Percentiles rank a stretch among this genome's conserved stretches.
phyloP scores from a whole-genome alignment of 2,329 filamentous ascomycete species.

The Hansfordia pulvinata region DNA sequence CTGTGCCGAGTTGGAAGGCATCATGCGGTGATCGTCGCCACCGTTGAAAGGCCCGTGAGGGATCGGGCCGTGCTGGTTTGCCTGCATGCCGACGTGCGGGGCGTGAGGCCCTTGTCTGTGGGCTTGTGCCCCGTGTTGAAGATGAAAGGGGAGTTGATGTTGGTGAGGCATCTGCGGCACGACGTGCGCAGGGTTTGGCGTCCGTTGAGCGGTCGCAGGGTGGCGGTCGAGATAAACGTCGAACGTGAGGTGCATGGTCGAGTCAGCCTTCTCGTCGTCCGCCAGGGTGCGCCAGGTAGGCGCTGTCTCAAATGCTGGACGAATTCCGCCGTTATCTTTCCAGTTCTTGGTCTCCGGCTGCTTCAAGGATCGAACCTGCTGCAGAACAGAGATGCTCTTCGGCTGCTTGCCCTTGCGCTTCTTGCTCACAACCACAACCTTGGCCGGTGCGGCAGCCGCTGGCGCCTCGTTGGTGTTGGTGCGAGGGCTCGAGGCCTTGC shows the following conservation, averaged over 20 bases:
- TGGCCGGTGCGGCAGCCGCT: slow-evolving; percentile 17
- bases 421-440: slow-evolving; percentile 44
- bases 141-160: slow-evolving; percentile 70
- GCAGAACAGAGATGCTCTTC: slow-evolving; percentile 48
- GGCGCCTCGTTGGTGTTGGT: slow-evolving; percentile 39
- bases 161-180: slow-evolving; percentile 67
- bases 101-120: slow-evolving; percentile 56
- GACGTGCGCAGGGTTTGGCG: slow-evolving; percentile 55
- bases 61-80: slow-evolving; percentile 55
- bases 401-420: slow-evolving; percentile 61
- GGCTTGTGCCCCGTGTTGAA: slow-evolving; percentile 62
- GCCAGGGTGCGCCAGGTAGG: slow-evolving; percentile 70
- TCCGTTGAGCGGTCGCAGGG: slow-evolving; percentile 46
- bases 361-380: slow-evolving; percentile 37
- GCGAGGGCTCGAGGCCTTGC: slow-evolving; percentile 58
- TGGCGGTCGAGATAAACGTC: slow-evolving; percentile 66
- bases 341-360: slow-evolving; percentile 46
- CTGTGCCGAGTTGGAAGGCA: slow-evolving; percentile 70
- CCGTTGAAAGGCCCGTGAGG: slow-evolving; percentile 55
- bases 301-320: slow-evolving; percentile 68
- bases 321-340: slow-evolving; percentile 68
- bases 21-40: slow-evolving; percentile 79
- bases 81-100: slow-evolving; percentile 66
- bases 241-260: slow-evolving; percentile 54
- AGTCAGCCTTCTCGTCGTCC: slow-evolving; percentile 57